A percentile compares a stretch with the other conserved stretches of the same genome.
These are phyloP conservation scores for Trichosporon coremiiforme DNA, from an alignment of 1,284 basidiomycete species.

Conservation along the genomic window DNA sequence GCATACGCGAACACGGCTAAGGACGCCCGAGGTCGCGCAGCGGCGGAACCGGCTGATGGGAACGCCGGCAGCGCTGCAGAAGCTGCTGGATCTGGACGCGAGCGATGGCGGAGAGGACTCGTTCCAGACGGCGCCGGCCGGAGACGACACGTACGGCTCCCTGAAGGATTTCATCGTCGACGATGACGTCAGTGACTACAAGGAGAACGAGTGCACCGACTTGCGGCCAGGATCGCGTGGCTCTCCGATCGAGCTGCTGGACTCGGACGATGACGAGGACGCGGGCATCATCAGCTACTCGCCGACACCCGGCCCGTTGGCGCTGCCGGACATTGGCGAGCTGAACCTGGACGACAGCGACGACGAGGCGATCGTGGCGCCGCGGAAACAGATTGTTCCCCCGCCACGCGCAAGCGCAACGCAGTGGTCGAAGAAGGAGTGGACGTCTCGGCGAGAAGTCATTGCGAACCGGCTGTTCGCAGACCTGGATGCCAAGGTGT, in stretches of 20 bases:
- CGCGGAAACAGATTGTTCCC: background rate
- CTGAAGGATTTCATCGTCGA: constrained; percentile 52
- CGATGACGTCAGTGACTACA: constrained; percentile 39
- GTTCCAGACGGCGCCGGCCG: background rate
- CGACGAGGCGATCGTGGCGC: background rate
- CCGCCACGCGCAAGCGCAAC: background rate
- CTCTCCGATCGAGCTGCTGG: background rate
- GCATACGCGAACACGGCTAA: background rate
- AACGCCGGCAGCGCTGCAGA: constrained; percentile 8
- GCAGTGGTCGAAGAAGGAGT: constrained; percentile 32
- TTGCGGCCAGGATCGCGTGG: background rate
- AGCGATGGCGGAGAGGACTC: background rate
- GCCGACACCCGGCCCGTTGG: constrained; percentile 29
- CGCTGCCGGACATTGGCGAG: constrained; percentile 32
- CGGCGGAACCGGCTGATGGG: background rate
- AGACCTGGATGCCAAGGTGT: constrained; percentile 49
- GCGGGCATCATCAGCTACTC: constrained; percentile 36
- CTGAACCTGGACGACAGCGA: constrained; percentile 25
- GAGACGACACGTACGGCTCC: constrained; percentile 34
- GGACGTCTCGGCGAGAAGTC: constrained; percentile 36
- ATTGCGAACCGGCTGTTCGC: constrained; percentile 47
- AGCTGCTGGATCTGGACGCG: constrained; percentile 18
- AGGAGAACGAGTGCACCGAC: constrained; percentile 29
- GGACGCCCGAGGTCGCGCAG: background rate
- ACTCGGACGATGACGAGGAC: constrained; percentile 23